A percentile compares a stretch with the other conserved stretches of the same genome.
These are phyloP conservation scores for Primulina eburnea DNA, from an alignment of 257 asterid genomes.

Conservation along the genomic window DNA sequence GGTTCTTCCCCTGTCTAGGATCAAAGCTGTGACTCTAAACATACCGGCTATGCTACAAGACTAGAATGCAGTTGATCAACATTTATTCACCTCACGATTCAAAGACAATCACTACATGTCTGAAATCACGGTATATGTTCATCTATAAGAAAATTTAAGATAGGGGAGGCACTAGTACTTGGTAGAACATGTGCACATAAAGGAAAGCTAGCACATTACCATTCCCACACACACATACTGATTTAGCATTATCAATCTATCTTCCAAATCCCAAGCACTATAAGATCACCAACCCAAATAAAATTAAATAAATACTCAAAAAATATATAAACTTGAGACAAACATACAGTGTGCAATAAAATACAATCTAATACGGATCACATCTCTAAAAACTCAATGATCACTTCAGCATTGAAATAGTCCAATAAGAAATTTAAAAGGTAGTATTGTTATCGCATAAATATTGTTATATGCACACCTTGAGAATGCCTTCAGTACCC, in stretches of 20 bases:
- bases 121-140: neutral
- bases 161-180: neutral
- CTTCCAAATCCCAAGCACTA: neutral
- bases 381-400: neutral
- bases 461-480: slow-evolving; percentile 41
- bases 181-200: no score
- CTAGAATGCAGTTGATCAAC: neutral
- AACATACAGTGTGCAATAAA: neutral
- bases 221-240: neutral
- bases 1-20: neutral
- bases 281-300: neutral
- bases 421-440: neutral
- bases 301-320: neutral
- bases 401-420: neutral
- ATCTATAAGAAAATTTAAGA: neutral
- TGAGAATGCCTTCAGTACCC: slow-evolving; percentile 60
- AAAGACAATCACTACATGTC: slow-evolving; percentile 1
- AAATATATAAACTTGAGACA: neutral
- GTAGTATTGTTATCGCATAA: neutral
- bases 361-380: neutral
- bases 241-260: neutral
- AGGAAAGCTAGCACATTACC: neutral
- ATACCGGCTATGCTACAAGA: neutral
- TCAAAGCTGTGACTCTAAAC: slow-evolving; percentile 3
- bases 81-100: neutral